A percentile compares a stretch with the other conserved stretches of the same genome.
phyloP scores from a whole-genome alignment of 139 green algal species.

The Edaphochlamys debaryana region DNA sequence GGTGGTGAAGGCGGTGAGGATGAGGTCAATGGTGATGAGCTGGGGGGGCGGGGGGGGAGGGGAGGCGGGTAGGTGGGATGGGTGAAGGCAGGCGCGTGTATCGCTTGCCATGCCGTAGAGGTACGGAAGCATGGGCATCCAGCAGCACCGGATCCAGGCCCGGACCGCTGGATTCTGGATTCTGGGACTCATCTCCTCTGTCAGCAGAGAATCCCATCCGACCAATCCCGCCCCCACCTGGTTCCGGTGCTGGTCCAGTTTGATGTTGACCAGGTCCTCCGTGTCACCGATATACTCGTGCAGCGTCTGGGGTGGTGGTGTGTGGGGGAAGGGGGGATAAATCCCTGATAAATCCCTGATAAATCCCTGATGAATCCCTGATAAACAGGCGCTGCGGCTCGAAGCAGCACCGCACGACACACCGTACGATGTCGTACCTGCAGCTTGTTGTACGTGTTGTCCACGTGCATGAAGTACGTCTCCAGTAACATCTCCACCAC shows the following conservation, averaged over 20 bases:
- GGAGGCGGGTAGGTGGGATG: too few species aligned
- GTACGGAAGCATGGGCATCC: too few species aligned
- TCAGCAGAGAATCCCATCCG: too few species aligned
- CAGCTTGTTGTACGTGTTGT: constrained; percentile 82
- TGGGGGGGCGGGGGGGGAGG: constrained; percentile 5
- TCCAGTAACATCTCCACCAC: constrained; percentile 86
- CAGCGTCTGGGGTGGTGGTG: constrained; percentile 46
- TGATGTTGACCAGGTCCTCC: constrained; percentile 87
- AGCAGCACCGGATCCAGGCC: too few species aligned
- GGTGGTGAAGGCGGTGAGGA: constrained; percentile 78
- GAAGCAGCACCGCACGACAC: too few species aligned
- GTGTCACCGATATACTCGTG: constrained; percentile 68
- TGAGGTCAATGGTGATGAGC: constrained; percentile 84
- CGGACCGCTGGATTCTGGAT: too few species aligned
- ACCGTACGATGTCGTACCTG: too few species aligned
- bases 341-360: background rate
- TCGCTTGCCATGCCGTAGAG: too few species aligned
- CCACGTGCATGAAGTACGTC: constrained; percentile 68
- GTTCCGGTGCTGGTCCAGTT: constrained; percentile 91
- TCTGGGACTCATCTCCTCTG: too few species aligned
- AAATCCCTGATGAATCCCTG: too few species aligned
- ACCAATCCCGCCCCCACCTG: background rate
- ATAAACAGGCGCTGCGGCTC: too few species aligned
- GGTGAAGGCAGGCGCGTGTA: too few species aligned
- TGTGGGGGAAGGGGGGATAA: background rate